Evolutionary conservation across 2,329 filamentous ascomycete species (phyloP), one percentile per base, ranked within the genome.

Genomic region (Rugonectria rugulosa): DNA sequence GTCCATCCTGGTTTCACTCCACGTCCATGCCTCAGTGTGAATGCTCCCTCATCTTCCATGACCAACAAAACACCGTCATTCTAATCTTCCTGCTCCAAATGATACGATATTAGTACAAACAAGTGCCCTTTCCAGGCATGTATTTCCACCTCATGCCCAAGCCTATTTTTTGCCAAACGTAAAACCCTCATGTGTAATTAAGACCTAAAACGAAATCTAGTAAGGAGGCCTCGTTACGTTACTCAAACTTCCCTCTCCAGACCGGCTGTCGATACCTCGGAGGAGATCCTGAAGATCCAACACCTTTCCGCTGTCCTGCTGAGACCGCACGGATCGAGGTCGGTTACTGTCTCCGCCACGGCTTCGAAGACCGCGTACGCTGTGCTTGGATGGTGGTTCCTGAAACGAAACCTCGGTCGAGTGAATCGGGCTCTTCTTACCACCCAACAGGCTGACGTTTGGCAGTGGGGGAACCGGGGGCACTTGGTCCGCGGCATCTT

Each of bases 391-490:
- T 4, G 69, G 69, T 34, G 76, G 64, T 23, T 79, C 75, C 40
- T 75, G 75, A 9, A 70, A 69, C 3, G 72, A 68, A 12, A 70
- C 61, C 52, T 71, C 60, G 44, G 58, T 51, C 50, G 63, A 54
- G 47, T 68, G 56, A 57, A 70, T 43, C 17, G 66, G 59, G 45
- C 61, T 67, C 43, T 66, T 66, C 60, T 68, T 71, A 47, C 66
- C 64, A 15, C 72, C 66, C 36, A 71, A 53, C 8, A 71, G 59
- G 17, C 61, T 70, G 15, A 75, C 61, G 48, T 71, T 73, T 12
- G 82, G 83, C 59, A 86, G 68, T 1, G 82, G 82, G 6, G 83
- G 83, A 11, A 86, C 83, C 0, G 83, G 83, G 4, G 83, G 83
- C 7, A 85, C 81, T 0, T 68, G 65, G 7, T 77, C 74, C 4